phyloP scores from a whole-genome alignment of 345 rosid genomes.

The Melastoma malabathricum region DNA sequence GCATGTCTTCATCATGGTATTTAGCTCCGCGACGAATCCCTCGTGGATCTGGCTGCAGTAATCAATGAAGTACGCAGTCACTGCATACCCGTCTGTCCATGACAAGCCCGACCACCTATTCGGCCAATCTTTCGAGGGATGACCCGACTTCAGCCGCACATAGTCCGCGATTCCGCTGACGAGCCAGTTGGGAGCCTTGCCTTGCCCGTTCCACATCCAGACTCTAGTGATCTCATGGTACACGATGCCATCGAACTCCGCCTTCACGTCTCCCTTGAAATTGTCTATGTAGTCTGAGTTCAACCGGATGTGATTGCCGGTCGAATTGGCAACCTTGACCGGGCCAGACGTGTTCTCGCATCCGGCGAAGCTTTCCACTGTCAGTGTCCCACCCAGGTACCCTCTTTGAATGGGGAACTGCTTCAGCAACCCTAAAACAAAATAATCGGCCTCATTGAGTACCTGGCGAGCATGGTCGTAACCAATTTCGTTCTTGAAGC shows the following conservation, averaged over 20 bases:
- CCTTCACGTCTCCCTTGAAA: not conserved
- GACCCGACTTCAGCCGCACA: slow-evolving; percentile 6
- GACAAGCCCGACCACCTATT: slow-evolving; percentile 2
- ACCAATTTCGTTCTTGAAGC: slow-evolving; percentile 2
- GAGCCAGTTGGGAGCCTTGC: slow-evolving; percentile 1
- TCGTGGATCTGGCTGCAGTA: not conserved
- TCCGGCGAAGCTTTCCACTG: slow-evolving; percentile 1
- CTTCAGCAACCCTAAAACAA: slow-evolving; percentile 1
- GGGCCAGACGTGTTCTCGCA: not conserved
- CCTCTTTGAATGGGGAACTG: not conserved
- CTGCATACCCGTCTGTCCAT: slow-evolving; percentile 6
- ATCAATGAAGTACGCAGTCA: not conserved
- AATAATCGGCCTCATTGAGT: not conserved
- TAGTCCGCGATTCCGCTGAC: slow-evolving; percentile 6
- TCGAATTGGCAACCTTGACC: slow-evolving; percentile 1
- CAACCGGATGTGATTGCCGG: not conserved
- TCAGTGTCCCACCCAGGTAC: not conserved
- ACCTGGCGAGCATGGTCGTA: not conserved
- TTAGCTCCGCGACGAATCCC: slow-evolving; percentile 4
- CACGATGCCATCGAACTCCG: slow-evolving; percentile 2
- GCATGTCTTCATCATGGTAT: slow-evolving; percentile 5
- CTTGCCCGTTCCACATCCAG: slow-evolving; percentile 7
- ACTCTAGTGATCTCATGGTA: not conserved
- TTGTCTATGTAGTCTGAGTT: not conserved
- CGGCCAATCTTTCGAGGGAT: slow-evolving; percentile 4